Percentiles rank a stretch among this genome's conserved stretches.
Conservation (phyloP, 2,329 filamentous ascomycete species). For the Venturia carpophila region DNA sequence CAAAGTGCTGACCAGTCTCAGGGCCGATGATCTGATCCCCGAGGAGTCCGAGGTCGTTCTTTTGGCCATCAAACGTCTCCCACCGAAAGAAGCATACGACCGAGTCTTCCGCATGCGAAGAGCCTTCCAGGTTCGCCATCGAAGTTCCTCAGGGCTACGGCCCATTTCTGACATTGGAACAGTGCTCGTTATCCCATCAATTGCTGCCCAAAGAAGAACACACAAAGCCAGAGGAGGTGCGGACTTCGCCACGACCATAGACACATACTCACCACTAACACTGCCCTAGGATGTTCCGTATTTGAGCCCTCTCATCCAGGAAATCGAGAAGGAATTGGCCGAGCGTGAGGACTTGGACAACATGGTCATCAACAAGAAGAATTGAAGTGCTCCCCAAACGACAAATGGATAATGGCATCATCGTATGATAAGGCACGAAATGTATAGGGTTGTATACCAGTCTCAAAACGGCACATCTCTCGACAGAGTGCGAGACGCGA, state of each 20-base stretch:
- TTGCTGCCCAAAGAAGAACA: slow-evolving; percentile 57
- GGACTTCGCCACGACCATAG: slow-evolving; percentile 19
- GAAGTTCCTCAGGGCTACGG: neutral
- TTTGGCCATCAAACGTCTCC: slow-evolving; percentile 81
- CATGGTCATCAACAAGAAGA: slow-evolving; percentile 45
- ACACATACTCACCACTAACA: slow-evolving; percentile 22
- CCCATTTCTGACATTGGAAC: slow-evolving; percentile 22
- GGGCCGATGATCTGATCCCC: slow-evolving; percentile 88
- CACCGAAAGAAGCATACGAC: slow-evolving; percentile 87
- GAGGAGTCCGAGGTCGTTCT: slow-evolving; percentile 87
- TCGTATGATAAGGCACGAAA: neutral
- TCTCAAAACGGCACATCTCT: neutral
- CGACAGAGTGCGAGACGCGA: neutral
- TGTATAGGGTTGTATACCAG: slow-evolving; percentile 15
- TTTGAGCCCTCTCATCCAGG: slow-evolving; percentile 58
- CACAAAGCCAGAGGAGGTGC: slow-evolving; percentile 60
- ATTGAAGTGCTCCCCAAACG: neutral
- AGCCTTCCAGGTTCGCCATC: slow-evolving; percentile 67
- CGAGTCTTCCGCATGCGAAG: slow-evolving; percentile 95
- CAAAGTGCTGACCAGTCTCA: slow-evolving; percentile 36
- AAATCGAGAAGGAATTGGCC: slow-evolving; percentile 58
- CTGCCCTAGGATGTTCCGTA: slow-evolving; percentile 54
- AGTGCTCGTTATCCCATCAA: slow-evolving; percentile 60
- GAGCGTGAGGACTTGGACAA: slow-evolving; percentile 63
- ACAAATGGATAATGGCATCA: slow-evolving; percentile 10